Evolutionary conservation across 148 eudicot species (phyloP).

Genomic region (Silene uniflora): DNA sequence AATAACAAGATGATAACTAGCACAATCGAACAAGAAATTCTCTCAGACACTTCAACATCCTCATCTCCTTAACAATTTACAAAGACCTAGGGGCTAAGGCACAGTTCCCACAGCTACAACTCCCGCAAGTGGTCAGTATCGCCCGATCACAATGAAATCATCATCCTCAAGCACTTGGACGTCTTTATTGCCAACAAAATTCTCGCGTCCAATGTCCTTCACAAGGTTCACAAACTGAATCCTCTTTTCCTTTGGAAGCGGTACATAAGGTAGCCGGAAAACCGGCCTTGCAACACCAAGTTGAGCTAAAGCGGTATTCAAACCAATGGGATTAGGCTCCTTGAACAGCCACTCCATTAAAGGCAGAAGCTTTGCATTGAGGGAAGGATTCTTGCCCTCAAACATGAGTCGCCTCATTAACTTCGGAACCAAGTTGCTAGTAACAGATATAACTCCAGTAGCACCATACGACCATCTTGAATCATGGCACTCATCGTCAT

Average conservation of each 20-base stretch:
- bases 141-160: conserved; percentile 62
- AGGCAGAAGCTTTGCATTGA: conserved; percentile 55
- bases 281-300: conserved; percentile 81
- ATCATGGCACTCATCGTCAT: conserved; percentile 82
- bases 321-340: conserved; percentile 80
- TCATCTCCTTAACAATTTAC: conserved; percentile 8
- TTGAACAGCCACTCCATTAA: conserved; percentile 71
- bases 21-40: not conserved
- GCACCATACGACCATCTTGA: conserved; percentile 78
- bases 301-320: conserved; percentile 81
- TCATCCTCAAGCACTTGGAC: conserved; percentile 66
- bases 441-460: conserved; percentile 68
- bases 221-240: conserved; percentile 68
- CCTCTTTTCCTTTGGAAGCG: conserved; percentile 66
- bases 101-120: conserved; percentile 2
- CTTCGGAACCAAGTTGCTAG: conserved; percentile 74
- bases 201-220: conserved; percentile 66
- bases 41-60: conserved; percentile 1
- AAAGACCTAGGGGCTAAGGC: not conserved
- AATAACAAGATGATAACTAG: not conserved
- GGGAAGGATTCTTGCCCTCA: conserved; percentile 54
- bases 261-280: conserved; percentile 73
- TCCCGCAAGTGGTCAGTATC: conserved; percentile 38
- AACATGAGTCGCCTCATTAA: conserved; percentile 69
- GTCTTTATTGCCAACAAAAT: conserved; percentile 64